Evolutionary conservation across 23 red algal species (phyloP).

Genomic region (Gracilaria domingensis): DNA sequence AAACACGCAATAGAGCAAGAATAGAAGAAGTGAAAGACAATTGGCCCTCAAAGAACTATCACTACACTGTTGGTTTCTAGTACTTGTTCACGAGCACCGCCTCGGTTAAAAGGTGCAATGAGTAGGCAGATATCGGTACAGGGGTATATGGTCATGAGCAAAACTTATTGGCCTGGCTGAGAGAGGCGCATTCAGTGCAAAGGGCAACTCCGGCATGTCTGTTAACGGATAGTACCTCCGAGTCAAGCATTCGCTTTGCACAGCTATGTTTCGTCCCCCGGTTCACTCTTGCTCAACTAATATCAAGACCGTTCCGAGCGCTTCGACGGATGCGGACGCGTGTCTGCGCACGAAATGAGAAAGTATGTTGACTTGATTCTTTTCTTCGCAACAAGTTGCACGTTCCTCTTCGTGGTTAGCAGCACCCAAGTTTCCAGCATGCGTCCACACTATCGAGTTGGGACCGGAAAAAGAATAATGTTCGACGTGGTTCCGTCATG

Average conservation of each 20-base stretch:
- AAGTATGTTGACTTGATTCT: not conserved
- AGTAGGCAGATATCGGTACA: not conserved
- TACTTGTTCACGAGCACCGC: not conserved
- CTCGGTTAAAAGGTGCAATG: not conserved
- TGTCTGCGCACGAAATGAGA: slow-evolving; percentile 13
- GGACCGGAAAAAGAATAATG: slow-evolving; percentile 20
- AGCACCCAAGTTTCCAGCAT: not conserved
- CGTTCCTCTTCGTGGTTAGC: not conserved
- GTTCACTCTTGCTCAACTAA: not conserved
- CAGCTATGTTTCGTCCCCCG: not conserved
- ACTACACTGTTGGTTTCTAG: not conserved
- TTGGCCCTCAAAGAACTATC: not conserved
- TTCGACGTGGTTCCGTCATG: slow-evolving; percentile 15
- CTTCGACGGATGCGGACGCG: not conserved
- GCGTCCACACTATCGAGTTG: not conserved
- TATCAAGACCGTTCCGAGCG: not conserved
- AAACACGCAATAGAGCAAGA: not conserved
- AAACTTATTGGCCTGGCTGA: slow-evolving; percentile 41
- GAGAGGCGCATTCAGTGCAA: not conserved
- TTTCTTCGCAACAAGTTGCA: not conserved
- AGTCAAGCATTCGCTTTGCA: not conserved
- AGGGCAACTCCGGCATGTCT: not conserved
- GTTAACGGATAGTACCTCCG: not conserved
- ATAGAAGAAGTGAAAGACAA: not conserved
- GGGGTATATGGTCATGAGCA: not conserved